A percentile compares a stretch with the other conserved stretches of the same genome.
Conservation (phyloP, 306 rosid species). For the Cyamopsis tetragonoloba region DNA sequence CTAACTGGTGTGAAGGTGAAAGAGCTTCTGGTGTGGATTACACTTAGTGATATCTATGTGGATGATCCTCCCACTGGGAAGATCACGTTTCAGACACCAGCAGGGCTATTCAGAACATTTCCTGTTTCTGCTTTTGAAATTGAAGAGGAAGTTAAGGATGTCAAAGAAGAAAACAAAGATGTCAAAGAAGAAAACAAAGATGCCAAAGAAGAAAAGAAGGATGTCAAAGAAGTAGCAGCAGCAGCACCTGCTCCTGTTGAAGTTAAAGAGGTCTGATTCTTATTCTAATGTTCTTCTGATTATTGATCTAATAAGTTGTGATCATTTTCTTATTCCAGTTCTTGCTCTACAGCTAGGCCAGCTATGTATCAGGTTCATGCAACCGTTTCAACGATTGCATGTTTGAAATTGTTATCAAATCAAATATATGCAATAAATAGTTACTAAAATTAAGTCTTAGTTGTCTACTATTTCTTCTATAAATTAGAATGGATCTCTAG, state of each 20-base stretch:
- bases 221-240: slow-evolving; percentile 29
- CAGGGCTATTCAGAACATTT: slow-evolving; percentile 67
- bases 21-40: slow-evolving; percentile 78
- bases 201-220: slow-evolving; percentile 28
- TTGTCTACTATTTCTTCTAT: too few species aligned
- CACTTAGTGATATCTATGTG: slow-evolving; percentile 56
- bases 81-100: slow-evolving; percentile 56
- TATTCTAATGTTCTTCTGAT: not conserved
- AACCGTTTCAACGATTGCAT: too few species aligned
- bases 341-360: not conserved
- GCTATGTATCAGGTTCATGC: not conserved
- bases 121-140: slow-evolving; percentile 59
- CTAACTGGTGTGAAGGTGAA: slow-evolving; percentile 90
- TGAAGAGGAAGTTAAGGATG: slow-evolving; percentile 38
- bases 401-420: too few species aligned
- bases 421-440: too few species aligned
- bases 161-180: slow-evolving; percentile 19
- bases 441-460: too few species aligned
- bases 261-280: slow-evolving; percentile 48
- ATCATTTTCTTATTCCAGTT: not conserved
- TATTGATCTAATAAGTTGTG: not conserved
- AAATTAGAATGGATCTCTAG: not conserved
- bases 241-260: slow-evolving; percentile 1
- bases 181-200: slow-evolving; percentile 40
- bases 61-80: slow-evolving; percentile 73